Evolutionary conservation across 257 asterid genomes (phyloP).

Genomic region (Salvia rosmarinus): DNA sequence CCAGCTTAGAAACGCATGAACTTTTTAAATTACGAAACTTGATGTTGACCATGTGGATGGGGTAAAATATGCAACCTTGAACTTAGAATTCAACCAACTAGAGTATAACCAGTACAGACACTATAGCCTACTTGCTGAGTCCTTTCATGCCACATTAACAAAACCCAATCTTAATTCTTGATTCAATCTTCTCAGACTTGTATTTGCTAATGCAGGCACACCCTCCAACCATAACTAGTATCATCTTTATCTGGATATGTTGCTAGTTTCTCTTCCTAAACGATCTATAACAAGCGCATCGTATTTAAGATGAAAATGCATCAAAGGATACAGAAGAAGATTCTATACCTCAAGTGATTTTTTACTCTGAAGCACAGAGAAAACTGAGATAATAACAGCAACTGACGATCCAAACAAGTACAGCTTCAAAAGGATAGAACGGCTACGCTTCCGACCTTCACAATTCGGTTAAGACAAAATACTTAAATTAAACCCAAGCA

Average conservation of each 20-base stretch:
- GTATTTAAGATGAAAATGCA: no score
- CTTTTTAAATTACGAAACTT: background rate
- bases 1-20: background rate
- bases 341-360: constrained; percentile 51
- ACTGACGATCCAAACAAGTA: constrained; percentile 67
- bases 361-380: constrained; percentile 43
- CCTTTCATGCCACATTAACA: background rate
- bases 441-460: constrained; percentile 80
- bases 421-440: constrained; percentile 56
- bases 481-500: background rate
- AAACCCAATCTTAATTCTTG: background rate
- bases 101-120: background rate
- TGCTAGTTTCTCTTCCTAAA: constrained; percentile 18
- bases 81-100: background rate
- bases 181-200: constrained; percentile 7
- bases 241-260: background rate
- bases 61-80: background rate
- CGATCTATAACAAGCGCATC: background rate
- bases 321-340: constrained; percentile 8
- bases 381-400: constrained; percentile 52
- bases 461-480: constrained; percentile 16
- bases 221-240: constrained; percentile 13
- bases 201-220: background rate
- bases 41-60: background rate
- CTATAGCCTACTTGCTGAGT: background rate